Evolutionary conservation across 2,329 filamentous ascomycete species (phyloP), one percentile per base, ranked within the genome.

Genomic region (Davidsoniella virescens): DNA sequence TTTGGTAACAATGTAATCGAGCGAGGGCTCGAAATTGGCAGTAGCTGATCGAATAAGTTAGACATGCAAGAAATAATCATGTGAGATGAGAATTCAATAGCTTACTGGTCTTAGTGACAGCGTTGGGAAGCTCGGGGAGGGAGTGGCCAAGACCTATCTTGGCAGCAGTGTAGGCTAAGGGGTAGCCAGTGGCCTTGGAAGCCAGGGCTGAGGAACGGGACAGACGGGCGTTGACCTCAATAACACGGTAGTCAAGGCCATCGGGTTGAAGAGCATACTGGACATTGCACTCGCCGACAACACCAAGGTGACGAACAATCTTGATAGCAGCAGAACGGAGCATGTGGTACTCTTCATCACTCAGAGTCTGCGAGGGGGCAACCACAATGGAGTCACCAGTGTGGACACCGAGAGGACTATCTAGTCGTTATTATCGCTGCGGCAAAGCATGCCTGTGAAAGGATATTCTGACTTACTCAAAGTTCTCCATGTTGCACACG

Each of bases 341-440:
- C 92, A 98, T 96, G 72, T 98, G 88, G 66, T 96, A 98, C 67
- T 98, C 92, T 71, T 96, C 92, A 60, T 98, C 92, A 61, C 85
- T 94, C 61, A 98, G 73, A 20, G 92, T 98, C 70, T 98, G 92
- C 69, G 84, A 92, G 46, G 92, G 92, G 39, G 92, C 92, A 54
- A 96, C 90, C 55, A 98, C 92, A 60, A 98, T 98, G 60, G 88
- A 95, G 72, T 98, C 92, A 69, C 92, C 92, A 44, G 92, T 98
- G 68, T 98, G 92, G 51, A 94, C 93, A 61, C 92, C 92, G 37
- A 98, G 78, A 56, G 92, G 92, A 62, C 96, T 92, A 60, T 45
- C 29, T 44, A 17, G 33, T 96, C 96, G 75, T 96, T 96, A 50
- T 23, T 18, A 23, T n/a, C 12, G 12, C 12, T 18, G n/a, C 18